Evolutionary conservation across 1,284 basidiomycete species (phyloP).

Genomic region (Phellopilus nigrolimitatus): DNA sequence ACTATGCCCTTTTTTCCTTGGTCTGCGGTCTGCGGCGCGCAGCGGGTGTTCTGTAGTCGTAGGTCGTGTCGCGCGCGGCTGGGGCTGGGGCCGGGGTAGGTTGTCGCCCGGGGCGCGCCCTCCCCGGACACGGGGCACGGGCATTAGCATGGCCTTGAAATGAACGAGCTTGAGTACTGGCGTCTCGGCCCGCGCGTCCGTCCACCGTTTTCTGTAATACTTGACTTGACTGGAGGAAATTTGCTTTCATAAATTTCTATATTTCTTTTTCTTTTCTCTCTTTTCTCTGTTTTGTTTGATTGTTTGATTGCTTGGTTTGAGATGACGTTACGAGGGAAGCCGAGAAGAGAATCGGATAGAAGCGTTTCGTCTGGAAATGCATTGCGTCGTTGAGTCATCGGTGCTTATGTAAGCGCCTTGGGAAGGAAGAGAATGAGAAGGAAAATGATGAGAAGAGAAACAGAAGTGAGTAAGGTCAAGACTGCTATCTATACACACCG

Average conservation of each 20-base stretch:
- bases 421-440: too few species aligned
- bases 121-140: too few species aligned
- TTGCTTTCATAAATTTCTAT: too few species aligned
- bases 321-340: too few species aligned
- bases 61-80: neutral
- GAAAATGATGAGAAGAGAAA: too few species aligned
- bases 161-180: neutral
- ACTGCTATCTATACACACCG: too few species aligned
- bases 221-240: neutral
- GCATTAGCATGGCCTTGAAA: too few species aligned
- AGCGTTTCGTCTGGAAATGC: too few species aligned
- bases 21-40: constrained; percentile 8
- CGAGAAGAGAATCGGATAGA: too few species aligned
- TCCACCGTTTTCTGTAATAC: neutral
- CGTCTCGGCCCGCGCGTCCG: neutral
- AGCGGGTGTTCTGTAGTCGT: neutral
- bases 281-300: neutral
- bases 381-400: too few species aligned
- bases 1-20: constrained; percentile 7
- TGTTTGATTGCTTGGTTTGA: neutral
- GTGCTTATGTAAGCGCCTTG: too few species aligned
- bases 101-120: neutral
- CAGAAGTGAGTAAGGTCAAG: too few species aligned
- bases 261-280: neutral
- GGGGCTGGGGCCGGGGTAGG: neutral